A percentile compares a stretch with the other conserved stretches of the same genome.
Conservation (phyloP, 345 rosid species). For the Acer negundo region DNA sequence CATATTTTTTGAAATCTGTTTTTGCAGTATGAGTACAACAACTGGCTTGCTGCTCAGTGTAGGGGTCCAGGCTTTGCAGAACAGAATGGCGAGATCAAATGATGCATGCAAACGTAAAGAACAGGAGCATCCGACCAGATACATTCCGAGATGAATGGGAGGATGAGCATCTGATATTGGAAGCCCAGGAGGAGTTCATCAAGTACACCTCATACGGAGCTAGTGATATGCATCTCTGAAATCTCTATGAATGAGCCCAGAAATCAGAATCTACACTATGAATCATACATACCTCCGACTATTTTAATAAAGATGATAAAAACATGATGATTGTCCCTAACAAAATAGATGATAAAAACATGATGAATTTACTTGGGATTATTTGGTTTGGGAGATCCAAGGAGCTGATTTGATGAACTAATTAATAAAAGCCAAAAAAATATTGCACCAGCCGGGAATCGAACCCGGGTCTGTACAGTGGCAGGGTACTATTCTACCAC, state of each 20-base stretch:
- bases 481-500: constrained; percentile 65
- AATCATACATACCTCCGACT: background rate
- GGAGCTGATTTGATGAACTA: no score
- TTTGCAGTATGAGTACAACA: constrained; percentile 26
- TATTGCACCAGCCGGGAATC: constrained; percentile 56
- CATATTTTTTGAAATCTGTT: background rate
- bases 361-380: no score
- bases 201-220: background rate
- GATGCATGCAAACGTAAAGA: background rate
- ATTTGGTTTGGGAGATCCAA: no score
- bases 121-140: background rate
- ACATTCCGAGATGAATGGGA: constrained; percentile 26
- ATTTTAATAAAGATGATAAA: background rate
- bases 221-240: background rate
- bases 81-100: constrained; percentile 27
- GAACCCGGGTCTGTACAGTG: constrained; percentile 59
- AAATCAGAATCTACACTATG: background rate
- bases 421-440: no score
- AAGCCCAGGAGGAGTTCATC: constrained; percentile 20
- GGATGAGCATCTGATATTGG: constrained; percentile 11
- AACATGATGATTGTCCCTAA: background rate
- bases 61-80: constrained; percentile 16
- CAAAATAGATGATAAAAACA: no score
- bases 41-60: constrained; percentile 29
- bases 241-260: background rate